These are phyloP conservation scores for Rasamsonia emersonii DNA, from an alignment of 2,329 filamentous ascomycete genomes.

Conservation along the genomic window DNA sequence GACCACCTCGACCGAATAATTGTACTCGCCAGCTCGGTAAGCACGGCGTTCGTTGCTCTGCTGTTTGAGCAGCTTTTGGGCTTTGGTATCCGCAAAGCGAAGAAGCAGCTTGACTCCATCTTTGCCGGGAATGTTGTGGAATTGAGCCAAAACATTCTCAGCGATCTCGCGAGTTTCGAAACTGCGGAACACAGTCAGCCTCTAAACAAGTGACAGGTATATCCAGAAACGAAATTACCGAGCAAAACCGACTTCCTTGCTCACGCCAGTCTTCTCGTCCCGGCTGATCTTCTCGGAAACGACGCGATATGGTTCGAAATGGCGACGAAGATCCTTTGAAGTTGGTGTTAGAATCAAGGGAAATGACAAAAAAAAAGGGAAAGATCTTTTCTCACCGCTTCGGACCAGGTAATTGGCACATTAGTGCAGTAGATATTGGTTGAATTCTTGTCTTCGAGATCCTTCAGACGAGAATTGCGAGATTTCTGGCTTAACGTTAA, in stretches of 20 bases:
- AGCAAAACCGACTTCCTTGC: conserved; percentile 94
- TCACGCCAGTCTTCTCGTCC: conserved; percentile 75
- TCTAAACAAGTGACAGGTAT: conserved; percentile 3
- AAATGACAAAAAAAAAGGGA: neutral
- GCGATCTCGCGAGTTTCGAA: conserved; percentile 86
- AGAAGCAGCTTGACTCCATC: conserved; percentile 83
- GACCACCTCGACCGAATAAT: conserved; percentile 45
- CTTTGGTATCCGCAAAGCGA: conserved; percentile 91
- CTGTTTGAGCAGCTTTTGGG: conserved; percentile 93
- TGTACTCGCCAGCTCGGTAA: conserved; percentile 94
- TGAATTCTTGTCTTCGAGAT: conserved; percentile 77
- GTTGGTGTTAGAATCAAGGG: neutral
- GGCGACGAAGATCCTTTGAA: conserved; percentile 62
- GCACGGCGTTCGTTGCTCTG: conserved; percentile 91
- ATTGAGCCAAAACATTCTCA: conserved; percentile 78
- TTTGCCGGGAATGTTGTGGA: conserved; percentile 70
- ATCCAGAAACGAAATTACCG: conserved; percentile 49
- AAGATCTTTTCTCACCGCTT: conserved; percentile 60
- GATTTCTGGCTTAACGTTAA: conserved; percentile 61
- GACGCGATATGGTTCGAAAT: conserved; percentile 51
- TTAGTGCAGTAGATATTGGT: conserved; percentile 99
- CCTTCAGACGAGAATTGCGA: conserved; percentile 96
- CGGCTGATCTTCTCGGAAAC: conserved; percentile 92
- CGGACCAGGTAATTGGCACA: conserved; percentile 82
- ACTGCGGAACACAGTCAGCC: conserved; percentile 39